Conservation (phyloP, 1,139 yeast species). For the Dujonia santamariae region DNA sequence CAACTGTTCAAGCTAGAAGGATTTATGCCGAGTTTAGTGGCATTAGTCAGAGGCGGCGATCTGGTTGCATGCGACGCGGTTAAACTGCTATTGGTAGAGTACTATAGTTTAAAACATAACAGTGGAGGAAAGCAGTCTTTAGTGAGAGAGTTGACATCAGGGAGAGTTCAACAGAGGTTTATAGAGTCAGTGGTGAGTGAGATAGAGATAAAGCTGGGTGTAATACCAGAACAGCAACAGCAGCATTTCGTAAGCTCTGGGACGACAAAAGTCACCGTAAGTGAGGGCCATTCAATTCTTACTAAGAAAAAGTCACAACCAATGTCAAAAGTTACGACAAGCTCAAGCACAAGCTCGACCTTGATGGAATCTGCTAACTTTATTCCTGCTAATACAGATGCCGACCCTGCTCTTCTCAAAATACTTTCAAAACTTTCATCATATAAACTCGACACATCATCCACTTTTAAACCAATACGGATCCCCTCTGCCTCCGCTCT, state of each 20-base stretch:
- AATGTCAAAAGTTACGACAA: slow-evolving; percentile 1
- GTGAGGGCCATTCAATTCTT: too few relatives aligned
- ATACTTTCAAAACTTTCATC: slow-evolving; percentile 18
- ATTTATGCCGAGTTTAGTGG: slow-evolving; percentile 26
- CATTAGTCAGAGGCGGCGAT: too few relatives aligned
- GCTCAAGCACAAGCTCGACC: not conserved
- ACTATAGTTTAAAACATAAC: slow-evolving; percentile 28
- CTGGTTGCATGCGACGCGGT: slow-evolving; percentile 16
- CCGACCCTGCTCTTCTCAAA: slow-evolving; percentile 12
- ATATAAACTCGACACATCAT: slow-evolving; percentile 22
- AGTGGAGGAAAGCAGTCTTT: slow-evolving; percentile 42
- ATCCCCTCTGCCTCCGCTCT: slow-evolving; percentile 17
- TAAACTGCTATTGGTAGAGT: slow-evolving; percentile 21
- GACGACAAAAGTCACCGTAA: too few relatives aligned
- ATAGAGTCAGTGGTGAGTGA: slow-evolving; percentile 6
- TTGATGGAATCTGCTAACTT: not conserved
- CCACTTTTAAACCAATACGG: slow-evolving; percentile 17
- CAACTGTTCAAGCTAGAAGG: slow-evolving; percentile 29
- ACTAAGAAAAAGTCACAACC: slow-evolving; percentile 6
- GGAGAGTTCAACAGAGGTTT: slow-evolving; percentile 25
- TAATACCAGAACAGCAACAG: slow-evolving; percentile 8
- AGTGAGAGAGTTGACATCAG: slow-evolving; percentile 41
- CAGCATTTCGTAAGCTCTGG: too few relatives aligned
- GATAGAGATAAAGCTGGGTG: not conserved
- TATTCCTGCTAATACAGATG: too few relatives aligned